Evolutionary conservation across 2,329 filamentous ascomycete genomes (phyloP).

Genomic region (Elsinoe arachidis): DNA sequence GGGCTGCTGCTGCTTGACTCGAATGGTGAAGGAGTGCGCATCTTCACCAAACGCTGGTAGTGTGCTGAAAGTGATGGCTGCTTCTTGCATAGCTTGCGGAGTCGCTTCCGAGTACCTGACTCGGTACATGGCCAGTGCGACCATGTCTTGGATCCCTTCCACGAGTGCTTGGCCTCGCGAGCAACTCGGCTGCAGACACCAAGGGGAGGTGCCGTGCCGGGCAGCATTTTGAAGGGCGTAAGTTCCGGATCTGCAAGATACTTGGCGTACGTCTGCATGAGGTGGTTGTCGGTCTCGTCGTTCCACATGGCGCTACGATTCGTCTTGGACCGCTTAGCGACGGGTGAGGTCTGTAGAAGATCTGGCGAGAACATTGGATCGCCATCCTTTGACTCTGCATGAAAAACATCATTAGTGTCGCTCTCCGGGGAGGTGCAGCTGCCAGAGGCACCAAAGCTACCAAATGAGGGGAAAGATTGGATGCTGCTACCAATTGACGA

Average conservation of each 20-base stretch:
- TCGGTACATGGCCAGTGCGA: slow-evolving; percentile 49
- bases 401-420: slow-evolving; percentile 46
- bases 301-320: slow-evolving; percentile 43
- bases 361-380: slow-evolving; percentile 20
- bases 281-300: slow-evolving; percentile 55
- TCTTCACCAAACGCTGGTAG: slow-evolving; percentile 54
- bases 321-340: slow-evolving; percentile 36
- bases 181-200: slow-evolving; percentile 57
- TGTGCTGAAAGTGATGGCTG: slow-evolving; percentile 55
- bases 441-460: slow-evolving; percentile 34
- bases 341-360: slow-evolving; percentile 20
- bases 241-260: slow-evolving; percentile 58
- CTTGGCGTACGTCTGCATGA: slow-evolving; percentile 58
- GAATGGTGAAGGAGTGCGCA: slow-evolving; percentile 53
- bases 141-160: slow-evolving; percentile 39
- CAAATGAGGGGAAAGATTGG: slow-evolving; percentile 47
- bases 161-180: slow-evolving; percentile 52
- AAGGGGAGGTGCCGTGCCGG: slow-evolving; percentile 54
- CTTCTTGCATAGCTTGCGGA: slow-evolving; percentile 52
- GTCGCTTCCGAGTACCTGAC: slow-evolving; percentile 48
- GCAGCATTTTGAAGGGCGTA: slow-evolving; percentile 59
- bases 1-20: slow-evolving; percentile 26
- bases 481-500: slow-evolving; percentile 52
- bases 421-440: slow-evolving; percentile 55
- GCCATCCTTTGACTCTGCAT: slow-evolving; percentile 22